Evolutionary conservation across 2,329 filamentous ascomycete genomes (phyloP), one percentile per base, ranked within the genome.

Genomic region (Ceratocystis cubensis): DNA sequence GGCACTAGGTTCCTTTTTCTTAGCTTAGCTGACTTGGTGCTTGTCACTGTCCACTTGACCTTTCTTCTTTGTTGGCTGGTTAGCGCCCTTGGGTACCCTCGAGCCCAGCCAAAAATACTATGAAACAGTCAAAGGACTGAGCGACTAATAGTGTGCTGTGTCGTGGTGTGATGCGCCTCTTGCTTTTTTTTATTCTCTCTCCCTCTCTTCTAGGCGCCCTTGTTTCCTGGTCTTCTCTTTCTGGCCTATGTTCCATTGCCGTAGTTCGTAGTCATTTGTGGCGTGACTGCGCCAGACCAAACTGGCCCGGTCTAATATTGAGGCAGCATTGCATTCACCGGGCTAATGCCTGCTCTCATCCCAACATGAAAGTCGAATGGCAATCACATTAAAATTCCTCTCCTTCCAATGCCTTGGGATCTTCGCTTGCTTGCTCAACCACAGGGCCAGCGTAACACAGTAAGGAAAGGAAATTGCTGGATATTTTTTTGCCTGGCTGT

Each of bases 361-460:
- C 15, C 28, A 30, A 59, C n/a, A n/a, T 20, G 53, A 28, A 59
- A n/a, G 25, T 59, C 53, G 53, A 59, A 59, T 59, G 53, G 37
- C 53, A 59, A 59, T 59, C 53, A 33, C 53, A 59, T 59, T 30
- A 20, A 59, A 59, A 59, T n/a, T 50, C 46, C 22, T 50, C 46
- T 22, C 37, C 46, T 50, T 53, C 20, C 20, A 25, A 25, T 25
- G 25, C 48, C 25, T 28, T 17, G 53, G 28, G 53, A 33, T 59
- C 2, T 13, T 56, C 20, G 50, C 20, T 56, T 33, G 30, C 53
- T 33, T 33, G 30, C 53, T 10, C 46, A 50, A 50, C 10, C 5
- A n/a, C 28, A 33, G 17, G 53, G 53, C 13, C 53, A 59, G 53
- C 25, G 53, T 59, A 59, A 59, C 53, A 59, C 53, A 59, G 53